Evolutionary conservation across 2,329 filamentous ascomycete species (phyloP).

Genomic region (Paecilomyces variotii): DNA sequence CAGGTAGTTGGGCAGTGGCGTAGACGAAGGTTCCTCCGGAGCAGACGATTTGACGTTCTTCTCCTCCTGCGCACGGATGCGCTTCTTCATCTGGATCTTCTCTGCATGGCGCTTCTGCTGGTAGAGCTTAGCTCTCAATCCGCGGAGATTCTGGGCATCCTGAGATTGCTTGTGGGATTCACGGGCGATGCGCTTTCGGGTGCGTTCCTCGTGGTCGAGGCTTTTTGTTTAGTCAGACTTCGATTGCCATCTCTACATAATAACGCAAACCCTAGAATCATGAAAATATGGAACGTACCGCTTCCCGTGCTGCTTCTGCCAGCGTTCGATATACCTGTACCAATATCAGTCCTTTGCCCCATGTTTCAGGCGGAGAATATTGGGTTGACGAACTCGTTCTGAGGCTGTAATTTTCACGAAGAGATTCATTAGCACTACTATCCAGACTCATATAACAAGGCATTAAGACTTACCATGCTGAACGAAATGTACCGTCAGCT

Average conservation of each 20-base stretch:
- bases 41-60: slow-evolving; percentile 83
- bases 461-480: slow-evolving; percentile 9
- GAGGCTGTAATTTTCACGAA: slow-evolving; percentile 19
- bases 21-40: slow-evolving; percentile 67
- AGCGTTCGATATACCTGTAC: slow-evolving; percentile 62
- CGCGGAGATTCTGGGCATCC: slow-evolving; percentile 87
- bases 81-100: slow-evolving; percentile 97
- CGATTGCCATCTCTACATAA: background rate
- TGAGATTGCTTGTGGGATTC: slow-evolving; percentile 82
- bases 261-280: background rate
- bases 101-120: slow-evolving; percentile 90
- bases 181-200: slow-evolving; percentile 77
- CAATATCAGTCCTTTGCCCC: slow-evolving; percentile 8
- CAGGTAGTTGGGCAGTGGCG: slow-evolving; percentile 84
- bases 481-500: slow-evolving; percentile 1
- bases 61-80: slow-evolving; percentile 91
- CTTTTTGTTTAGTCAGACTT: slow-evolving; percentile 28
- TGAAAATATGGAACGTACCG: slow-evolving; percentile 18
- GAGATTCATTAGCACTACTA: background rate
- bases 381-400: slow-evolving; percentile 35
- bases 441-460: background rate
- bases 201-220: slow-evolving; percentile 80
- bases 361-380: slow-evolving; percentile 1
- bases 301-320: slow-evolving; percentile 56
- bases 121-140: slow-evolving; percentile 85